These are phyloP conservation scores for Epichloe festucae DNA, from an alignment of 2,329 filamentous ascomycete genomes.

Conservation along the genomic window DNA sequence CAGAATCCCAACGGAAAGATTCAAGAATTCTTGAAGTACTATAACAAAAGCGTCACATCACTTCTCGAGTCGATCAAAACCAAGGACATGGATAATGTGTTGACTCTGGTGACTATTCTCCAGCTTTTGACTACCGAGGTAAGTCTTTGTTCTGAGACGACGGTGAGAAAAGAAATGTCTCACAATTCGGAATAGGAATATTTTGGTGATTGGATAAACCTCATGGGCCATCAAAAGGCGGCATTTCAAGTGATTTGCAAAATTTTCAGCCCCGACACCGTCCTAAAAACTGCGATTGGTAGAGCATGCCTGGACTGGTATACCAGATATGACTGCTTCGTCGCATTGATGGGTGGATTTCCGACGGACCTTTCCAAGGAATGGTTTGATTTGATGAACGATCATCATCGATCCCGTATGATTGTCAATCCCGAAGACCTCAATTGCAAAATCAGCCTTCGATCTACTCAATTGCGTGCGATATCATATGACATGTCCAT, in stretches of 20 bases:
- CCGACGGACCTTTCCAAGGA: constrained; percentile 59
- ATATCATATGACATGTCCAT: constrained; percentile 71
- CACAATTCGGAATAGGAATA: constrained; percentile 55
- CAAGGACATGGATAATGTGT: constrained; percentile 56
- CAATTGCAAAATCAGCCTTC: constrained; percentile 52
- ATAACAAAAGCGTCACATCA: constrained; percentile 73
- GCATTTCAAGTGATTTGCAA: constrained; percentile 69
- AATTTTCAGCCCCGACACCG: constrained; percentile 63
- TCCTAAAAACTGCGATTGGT: constrained; percentile 56
- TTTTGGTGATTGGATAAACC: constrained; percentile 87
- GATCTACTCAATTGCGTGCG: constrained; percentile 52
- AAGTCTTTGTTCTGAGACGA: constrained; percentile 15
- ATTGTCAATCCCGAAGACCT: constrained; percentile 48
- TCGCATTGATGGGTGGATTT: constrained; percentile 70
- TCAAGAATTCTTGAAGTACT: constrained; percentile 73
- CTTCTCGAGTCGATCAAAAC: constrained; percentile 59
- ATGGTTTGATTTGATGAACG: constrained; percentile 59
- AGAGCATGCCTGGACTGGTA: constrained; percentile 81
- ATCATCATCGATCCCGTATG: constrained; percentile 49
- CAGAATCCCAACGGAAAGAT: constrained; percentile 59
- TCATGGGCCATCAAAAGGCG: constrained; percentile 85
- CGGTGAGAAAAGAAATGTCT: neutral
- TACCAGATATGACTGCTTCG: constrained; percentile 72
- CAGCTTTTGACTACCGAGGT: constrained; percentile 93
- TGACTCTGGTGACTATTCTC: constrained; percentile 74